These are phyloP conservation scores for Lecanicillium sp. DNA, from an alignment of 2,329 filamentous ascomycete species.

Conservation along the genomic window DNA sequence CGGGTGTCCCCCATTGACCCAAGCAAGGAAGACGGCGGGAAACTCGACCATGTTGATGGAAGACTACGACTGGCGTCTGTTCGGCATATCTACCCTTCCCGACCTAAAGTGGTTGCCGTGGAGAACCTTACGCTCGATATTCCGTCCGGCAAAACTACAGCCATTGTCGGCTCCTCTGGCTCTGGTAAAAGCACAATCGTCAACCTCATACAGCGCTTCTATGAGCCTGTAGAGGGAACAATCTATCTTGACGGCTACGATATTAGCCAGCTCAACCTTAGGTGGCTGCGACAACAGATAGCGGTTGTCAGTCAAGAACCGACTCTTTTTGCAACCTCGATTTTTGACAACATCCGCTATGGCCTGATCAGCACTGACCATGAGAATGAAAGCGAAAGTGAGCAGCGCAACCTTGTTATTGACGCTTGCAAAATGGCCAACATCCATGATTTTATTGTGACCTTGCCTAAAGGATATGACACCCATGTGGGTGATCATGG, in stretches of 20 bases:
- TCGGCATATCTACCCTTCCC: conserved; percentile 90
- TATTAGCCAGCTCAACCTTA: conserved; percentile 73
- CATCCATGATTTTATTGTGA: conserved; percentile 82
- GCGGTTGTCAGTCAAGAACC: conserved; percentile 91
- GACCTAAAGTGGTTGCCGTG: conserved; percentile 86
- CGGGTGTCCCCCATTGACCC: conserved; percentile 79
- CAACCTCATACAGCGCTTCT: conserved; percentile 88
- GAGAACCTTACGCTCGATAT: conserved; percentile 72
- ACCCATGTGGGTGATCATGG: conserved; percentile 95
- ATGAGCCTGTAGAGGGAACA: conserved; percentile 75
- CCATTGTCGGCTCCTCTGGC: conserved; percentile 87
- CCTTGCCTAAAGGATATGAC: conserved; percentile 81
- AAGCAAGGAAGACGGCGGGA: conserved; percentile 60
- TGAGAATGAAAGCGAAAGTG: conserved; percentile 60
- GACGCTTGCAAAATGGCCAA: conserved; percentile 86
- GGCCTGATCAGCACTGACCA: conserved; percentile 80
- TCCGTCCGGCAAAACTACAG: conserved; percentile 85
- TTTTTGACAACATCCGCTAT: conserved; percentile 83
- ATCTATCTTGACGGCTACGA: conserved; percentile 80
- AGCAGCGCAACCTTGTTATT: conserved; percentile 63
- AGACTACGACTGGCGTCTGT: conserved; percentile 74
- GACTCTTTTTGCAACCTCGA: conserved; percentile 81
- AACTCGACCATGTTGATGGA: conserved; percentile 66
- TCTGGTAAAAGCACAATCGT: conserved; percentile 94
- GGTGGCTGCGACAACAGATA: conserved; percentile 89